phyloP scores from a whole-genome alignment of 768 basidiomycete species.

The Multifurca ochricompacta region DNA sequence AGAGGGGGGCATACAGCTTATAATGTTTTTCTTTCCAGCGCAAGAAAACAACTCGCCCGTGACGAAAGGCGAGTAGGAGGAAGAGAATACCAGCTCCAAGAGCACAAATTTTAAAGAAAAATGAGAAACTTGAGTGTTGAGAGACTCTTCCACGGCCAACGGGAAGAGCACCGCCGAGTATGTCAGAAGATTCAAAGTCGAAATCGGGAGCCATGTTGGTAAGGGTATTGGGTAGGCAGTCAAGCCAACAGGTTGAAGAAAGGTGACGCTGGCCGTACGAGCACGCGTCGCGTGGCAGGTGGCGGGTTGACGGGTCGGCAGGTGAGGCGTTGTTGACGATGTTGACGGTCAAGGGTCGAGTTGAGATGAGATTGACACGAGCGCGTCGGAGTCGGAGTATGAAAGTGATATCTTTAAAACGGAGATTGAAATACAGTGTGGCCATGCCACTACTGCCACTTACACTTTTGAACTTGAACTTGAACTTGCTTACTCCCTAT shows the following conservation, averaged over 20 bases:
- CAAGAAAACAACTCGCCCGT: conserved; percentile 34
- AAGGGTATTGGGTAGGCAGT: conserved; percentile 21
- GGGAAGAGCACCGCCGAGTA: conserved; percentile 48
- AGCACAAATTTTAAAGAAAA: conserved; percentile 16
- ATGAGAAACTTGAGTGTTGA: conserved; percentile 11
- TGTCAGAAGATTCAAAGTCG: conserved; percentile 53
- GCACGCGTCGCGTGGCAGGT: too few relatives aligned
- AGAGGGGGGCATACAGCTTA: conserved; percentile 47
- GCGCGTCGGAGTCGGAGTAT: background rate
- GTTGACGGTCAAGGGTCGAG: too few relatives aligned
- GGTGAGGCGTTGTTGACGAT: too few relatives aligned
- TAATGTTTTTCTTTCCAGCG: conserved; percentile 57
- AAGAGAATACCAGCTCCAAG: conserved; percentile 13
- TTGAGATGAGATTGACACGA: too few relatives aligned
- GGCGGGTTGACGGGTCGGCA: background rate
- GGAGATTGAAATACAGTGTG: conserved; percentile 1
- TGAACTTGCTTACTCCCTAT: background rate
- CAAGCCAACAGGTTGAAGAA: background rate
- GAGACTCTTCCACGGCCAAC: conserved; percentile 23
- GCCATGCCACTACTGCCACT: background rate
- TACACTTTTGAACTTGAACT: background rate
- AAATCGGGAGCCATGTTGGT: conserved; percentile 42
- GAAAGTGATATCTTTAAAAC: conserved; percentile 5
- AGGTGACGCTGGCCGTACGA: conserved; percentile 7
- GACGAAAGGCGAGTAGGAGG: conserved; percentile 26